Evolutionary conservation across 176 grass and related monocot genomes (phyloP), one percentile per base, ranked within the genome.

Genomic region (Zea luxurians): DNA sequence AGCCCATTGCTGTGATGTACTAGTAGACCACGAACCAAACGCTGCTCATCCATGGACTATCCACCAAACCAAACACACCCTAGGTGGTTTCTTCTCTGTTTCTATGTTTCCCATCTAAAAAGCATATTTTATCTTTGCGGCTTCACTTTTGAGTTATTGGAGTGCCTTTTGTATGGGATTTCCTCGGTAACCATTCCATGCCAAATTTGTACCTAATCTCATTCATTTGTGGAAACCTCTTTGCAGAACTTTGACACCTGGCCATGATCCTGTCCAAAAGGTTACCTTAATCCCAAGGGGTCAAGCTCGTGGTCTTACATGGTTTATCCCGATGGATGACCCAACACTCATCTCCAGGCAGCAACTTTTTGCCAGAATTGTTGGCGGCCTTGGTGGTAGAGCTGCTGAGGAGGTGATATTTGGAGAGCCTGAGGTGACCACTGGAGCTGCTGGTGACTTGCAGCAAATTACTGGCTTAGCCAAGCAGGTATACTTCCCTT

Each of bases 311-410:
- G 96, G 96, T 78, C 89, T 99, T 8, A 99, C 96, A 40, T 99
- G 96, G 96, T 99, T 99, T 84, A 99, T 99, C 71, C 96, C 96
- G 9, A 89, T 86, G 75, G 96, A 99, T 37, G 96, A 99, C 78
- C 92, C 96, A 7, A 93, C 92, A 6, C 85, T 99, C 40, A 99
- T 99, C 57, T 99, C 96, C 16, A 93, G 83, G 78, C 96, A 99
- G 68, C 96, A 99, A 79, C 92, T 99, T 37, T 99, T 99, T 80
- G 92, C 96, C 59, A 88, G 96, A 78, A 99, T 99, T 13, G 96
- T 99, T 45, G 96, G 96, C 6, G 96, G 96, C 41, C 96, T 99
- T 43, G 96, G 96, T 42, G 96, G 96, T 20, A 90, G 96, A 82
- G 96, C 96, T 70, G 90, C 96, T 16, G 96, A 99, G 75, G 96